A percentile compares a stretch with the other conserved stretches of the same genome.
These are phyloP conservation scores for Pseudodiploospora longispora DNA, from an alignment of 2,329 filamentous ascomycete species.

Conservation along the genomic window DNA sequence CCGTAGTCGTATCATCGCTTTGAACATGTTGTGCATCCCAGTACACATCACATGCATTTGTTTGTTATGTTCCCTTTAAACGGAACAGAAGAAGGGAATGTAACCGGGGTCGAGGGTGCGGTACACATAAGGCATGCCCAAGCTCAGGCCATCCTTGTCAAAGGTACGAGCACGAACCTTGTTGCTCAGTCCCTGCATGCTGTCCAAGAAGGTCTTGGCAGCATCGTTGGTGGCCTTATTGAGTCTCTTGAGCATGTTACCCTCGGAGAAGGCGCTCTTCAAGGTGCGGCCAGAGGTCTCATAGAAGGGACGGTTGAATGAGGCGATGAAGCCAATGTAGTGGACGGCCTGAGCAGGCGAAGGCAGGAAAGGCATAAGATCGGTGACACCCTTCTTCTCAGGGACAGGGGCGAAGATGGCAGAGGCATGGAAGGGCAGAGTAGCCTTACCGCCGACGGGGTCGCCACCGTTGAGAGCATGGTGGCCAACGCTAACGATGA, in stretches of 20 bases:
- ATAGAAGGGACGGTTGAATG: conserved; percentile 33
- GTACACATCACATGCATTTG: background rate
- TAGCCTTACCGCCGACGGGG: conserved; percentile 24
- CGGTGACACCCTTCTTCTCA: conserved; percentile 27
- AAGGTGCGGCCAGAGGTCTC: conserved; percentile 27
- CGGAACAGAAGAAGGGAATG: conserved; percentile 12
- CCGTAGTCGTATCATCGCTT: too few species aligned
- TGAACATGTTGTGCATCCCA: too few species aligned
- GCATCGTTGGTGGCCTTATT: conserved; percentile 24
- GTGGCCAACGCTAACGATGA: conserved; percentile 24
- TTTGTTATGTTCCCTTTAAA: conserved; percentile 1
- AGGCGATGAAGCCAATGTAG: conserved; percentile 28
- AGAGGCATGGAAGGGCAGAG: conserved; percentile 34
- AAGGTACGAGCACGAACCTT: conserved; percentile 30
- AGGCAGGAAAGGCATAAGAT: conserved; percentile 28
- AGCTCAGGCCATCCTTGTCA: conserved; percentile 31
- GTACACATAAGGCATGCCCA: conserved; percentile 40
- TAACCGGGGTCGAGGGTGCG: conserved; percentile 16
- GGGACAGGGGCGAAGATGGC: conserved; percentile 32
- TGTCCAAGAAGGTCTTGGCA: conserved; percentile 23
- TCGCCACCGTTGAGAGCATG: conserved; percentile 35
- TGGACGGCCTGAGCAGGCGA: conserved; percentile 21
- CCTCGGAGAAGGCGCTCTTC: conserved; percentile 32
- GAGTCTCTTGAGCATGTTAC: conserved; percentile 23
- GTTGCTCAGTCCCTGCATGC: conserved; percentile 31